Evolutionary conservation across 2,329 filamentous ascomycete genomes (phyloP).

Genomic region (Akanthomyces dipterigenus): DNA sequence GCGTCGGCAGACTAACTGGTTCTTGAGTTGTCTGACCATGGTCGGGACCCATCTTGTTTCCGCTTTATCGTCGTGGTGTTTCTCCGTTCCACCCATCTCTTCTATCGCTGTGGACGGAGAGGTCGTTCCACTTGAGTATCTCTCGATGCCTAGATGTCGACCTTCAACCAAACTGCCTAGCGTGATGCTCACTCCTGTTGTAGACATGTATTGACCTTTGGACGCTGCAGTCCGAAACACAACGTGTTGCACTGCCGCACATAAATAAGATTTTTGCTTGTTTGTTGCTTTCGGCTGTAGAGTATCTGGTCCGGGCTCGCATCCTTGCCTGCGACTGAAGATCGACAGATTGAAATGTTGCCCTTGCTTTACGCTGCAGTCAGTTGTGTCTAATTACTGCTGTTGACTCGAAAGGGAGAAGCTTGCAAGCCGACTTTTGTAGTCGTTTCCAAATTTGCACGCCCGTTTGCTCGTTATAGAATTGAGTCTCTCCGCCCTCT

Average conservation of each 20-base stretch:
- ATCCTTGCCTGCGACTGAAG: background rate
- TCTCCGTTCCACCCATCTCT: background rate
- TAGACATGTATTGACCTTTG: background rate
- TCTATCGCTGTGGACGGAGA: background rate
- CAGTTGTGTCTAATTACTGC: constrained; percentile 1
- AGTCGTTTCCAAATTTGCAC: no score
- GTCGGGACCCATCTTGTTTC: background rate
- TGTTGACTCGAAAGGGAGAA: background rate
- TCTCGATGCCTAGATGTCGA: background rate
- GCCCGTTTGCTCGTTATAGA: no score
- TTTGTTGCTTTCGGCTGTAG: background rate
- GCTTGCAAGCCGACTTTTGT: no score
- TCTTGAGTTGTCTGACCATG: background rate
- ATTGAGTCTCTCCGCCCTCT: no score
- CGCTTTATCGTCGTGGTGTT: background rate
- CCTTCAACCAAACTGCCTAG: background rate
- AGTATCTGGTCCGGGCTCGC: background rate
- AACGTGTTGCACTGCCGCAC: no score
- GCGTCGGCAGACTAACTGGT: background rate
- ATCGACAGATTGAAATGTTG: background rate
- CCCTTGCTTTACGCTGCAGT: background rate
- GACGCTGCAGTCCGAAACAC: no score
- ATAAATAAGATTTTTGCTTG: background rate
- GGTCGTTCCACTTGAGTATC: background rate
- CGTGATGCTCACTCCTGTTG: no score